Conservation (phyloP, 768 basidiomycete species). For the Kwoniella shandongensis region DNA sequence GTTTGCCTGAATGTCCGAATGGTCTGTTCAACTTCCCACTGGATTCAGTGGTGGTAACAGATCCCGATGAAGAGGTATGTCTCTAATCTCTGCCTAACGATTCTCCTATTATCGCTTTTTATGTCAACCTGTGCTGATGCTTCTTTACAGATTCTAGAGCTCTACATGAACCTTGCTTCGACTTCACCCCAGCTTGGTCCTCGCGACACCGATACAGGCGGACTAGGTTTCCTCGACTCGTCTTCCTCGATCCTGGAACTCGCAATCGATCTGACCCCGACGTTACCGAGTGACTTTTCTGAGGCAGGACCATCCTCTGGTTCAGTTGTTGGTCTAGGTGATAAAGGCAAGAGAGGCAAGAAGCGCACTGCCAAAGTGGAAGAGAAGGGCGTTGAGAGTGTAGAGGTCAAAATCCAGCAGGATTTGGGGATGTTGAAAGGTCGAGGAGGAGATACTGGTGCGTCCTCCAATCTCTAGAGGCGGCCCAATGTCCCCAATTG, state of each 20-base stretch:
- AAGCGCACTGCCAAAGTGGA: constrained; percentile 2
- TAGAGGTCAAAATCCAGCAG: constrained; percentile 40
- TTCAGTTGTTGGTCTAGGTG: background rate
- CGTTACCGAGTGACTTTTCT: background rate
- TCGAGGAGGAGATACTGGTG: constrained; percentile 51
- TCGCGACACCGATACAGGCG: constrained; percentile 16
- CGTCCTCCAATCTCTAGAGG: constrained; percentile 3
- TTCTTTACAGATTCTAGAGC: constrained; percentile 40
- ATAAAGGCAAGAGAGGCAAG: background rate
- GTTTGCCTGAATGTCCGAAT: constrained; percentile 28
- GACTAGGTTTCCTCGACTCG: constrained; percentile 42
- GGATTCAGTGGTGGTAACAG: constrained; percentile 27
- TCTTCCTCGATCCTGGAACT: constrained; percentile 30
- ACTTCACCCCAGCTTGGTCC: constrained; percentile 13
- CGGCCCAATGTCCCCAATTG: background rate
- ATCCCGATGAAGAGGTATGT: constrained; percentile 51
- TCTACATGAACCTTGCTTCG: constrained; percentile 44
- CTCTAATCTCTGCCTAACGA: background rate
- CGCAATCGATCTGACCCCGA: constrained; percentile 29
- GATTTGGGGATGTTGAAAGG: constrained; percentile 45
- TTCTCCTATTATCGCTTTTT: background rate
- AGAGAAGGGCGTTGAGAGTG: constrained; percentile 13
- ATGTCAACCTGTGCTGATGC: background rate
- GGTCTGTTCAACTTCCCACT: constrained; percentile 37
- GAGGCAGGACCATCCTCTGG: background rate